These are phyloP conservation scores for Choiromyces venosus DNA, from an alignment of 495 filamentous ascomycete genomes.

Conservation along the genomic window DNA sequence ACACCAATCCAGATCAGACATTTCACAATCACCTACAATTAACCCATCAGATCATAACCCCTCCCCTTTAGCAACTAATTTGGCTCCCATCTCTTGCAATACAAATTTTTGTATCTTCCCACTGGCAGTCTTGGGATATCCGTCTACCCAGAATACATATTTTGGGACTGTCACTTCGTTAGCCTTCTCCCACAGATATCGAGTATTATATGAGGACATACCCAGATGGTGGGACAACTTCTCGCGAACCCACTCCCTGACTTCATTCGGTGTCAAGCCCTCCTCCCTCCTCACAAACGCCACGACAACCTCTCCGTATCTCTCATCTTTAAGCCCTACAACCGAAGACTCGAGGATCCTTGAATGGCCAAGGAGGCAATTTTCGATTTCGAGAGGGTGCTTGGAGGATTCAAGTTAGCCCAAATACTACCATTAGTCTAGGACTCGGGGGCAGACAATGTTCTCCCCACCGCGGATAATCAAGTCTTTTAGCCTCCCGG, in stretches of 20 bases:
- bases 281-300: constrained; percentile 58
- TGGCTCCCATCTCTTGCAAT: constrained; percentile 59
- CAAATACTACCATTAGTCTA: neutral
- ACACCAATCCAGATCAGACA: neutral
- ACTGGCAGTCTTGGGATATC: constrained; percentile 88
- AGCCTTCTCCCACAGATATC: neutral
- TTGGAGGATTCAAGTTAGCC: constrained; percentile 5
- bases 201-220: constrained; percentile 42
- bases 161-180: constrained; percentile 61
- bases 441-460: constrained; percentile 48
- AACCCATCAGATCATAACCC: neutral
- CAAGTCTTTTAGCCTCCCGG: constrained; percentile 78
- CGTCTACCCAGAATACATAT: constrained; percentile 76
- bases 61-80: constrained; percentile 1
- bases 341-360: constrained; percentile 68
- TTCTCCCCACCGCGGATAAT: constrained; percentile 95
- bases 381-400: constrained; percentile 89
- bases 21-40: neutral
- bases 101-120: constrained; percentile 98
- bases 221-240: constrained; percentile 69
- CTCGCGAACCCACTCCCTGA: constrained; percentile 66
- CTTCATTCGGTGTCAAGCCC: constrained; percentile 49
- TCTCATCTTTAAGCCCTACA: constrained; percentile 75
- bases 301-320: constrained; percentile 79
- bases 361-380: constrained; percentile 71